Conservation (phyloP, 257 asterid genomes). For the Fraxinus anomala region DNA sequence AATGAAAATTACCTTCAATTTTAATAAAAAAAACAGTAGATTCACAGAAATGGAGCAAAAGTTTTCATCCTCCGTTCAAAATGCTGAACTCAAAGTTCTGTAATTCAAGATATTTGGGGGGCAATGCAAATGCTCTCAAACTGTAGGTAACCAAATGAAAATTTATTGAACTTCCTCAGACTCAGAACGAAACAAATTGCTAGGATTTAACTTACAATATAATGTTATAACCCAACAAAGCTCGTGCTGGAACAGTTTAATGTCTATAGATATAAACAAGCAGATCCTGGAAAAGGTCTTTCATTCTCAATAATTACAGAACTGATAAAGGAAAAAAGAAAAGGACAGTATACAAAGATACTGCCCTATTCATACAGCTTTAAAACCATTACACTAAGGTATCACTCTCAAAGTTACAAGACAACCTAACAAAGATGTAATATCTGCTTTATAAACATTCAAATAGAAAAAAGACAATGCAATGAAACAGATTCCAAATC, state of each 20-base stretch:
- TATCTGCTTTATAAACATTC: constrained; percentile 20
- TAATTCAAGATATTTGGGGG: no score
- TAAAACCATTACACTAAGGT: constrained; percentile 23
- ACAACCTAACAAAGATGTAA: constrained; percentile 31
- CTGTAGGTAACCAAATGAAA: neutral
- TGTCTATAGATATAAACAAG: neutral
- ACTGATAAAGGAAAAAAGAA: neutral
- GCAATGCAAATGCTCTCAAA: neutral
- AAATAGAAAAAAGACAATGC: constrained; percentile 15
- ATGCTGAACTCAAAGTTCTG: neutral
- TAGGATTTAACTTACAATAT: neutral
- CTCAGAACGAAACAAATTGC: neutral
- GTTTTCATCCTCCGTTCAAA: neutral
- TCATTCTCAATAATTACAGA: neutral
- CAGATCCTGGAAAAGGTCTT: neutral
- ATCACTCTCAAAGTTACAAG: constrained; percentile 26
- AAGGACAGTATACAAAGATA: constrained; percentile 26
- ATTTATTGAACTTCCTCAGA: neutral
- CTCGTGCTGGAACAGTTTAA: neutral
- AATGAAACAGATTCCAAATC: constrained; percentile 23
- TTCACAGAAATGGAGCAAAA: neutral
- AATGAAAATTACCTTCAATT: no score
- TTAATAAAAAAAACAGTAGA: neutral
- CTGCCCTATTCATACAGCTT: constrained; percentile 38
- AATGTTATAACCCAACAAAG: neutral